Evolutionary conservation across 2,329 filamentous ascomycete genomes (phyloP), one percentile per base, ranked within the genome.

Genomic region (Fusarium virguliforme): DNA sequence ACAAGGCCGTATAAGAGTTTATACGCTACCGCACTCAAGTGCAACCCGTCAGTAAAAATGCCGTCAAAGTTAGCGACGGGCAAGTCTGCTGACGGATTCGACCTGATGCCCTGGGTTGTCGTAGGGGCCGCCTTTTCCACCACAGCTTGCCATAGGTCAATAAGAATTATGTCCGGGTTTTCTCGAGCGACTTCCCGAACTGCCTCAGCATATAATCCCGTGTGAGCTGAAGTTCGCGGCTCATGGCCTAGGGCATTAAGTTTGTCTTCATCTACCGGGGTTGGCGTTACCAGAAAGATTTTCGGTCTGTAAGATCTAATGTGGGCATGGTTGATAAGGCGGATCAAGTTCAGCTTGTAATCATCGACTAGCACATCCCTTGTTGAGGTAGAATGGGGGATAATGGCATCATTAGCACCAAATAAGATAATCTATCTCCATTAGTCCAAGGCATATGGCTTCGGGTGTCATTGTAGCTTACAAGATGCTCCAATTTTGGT

Each of bases 121-220:
- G 24, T 32, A 32, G 18, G n/a, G n/a, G 22, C 30, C 54, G 24
- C 54, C 26, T 41, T 26, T 18, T 43, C 54, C 10, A 56, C 8
- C 13, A 56, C 24, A 30, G 37, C 54, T 41, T 56, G 30, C 54
- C 54, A 56, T 30, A 56, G 54, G 13, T 56, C 54, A 40, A 56
- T 41, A 32, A 56, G 54, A 56, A 56, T 26, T n/a, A 56, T 35
- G 6, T 40, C 54, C 18, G 54, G 26, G 15, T 40, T 56, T 32
- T 56, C 54, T 35, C 13, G 28, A 3, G 54, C 22, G 32, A 56
- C 26, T 41, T 56, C 54, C 15, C 54, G 54, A n/a, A 56, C 54
- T 43, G 37, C 54, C 13, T 56, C 54, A 32, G 54, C 54, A 30
- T 56, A 56, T 6, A 56, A 41, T 8, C 35, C 8, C n/a, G 35